Base-by-base conservation (phyloP, 495 filamentous ascomycete species). In the Collariella sp. region DNA sequence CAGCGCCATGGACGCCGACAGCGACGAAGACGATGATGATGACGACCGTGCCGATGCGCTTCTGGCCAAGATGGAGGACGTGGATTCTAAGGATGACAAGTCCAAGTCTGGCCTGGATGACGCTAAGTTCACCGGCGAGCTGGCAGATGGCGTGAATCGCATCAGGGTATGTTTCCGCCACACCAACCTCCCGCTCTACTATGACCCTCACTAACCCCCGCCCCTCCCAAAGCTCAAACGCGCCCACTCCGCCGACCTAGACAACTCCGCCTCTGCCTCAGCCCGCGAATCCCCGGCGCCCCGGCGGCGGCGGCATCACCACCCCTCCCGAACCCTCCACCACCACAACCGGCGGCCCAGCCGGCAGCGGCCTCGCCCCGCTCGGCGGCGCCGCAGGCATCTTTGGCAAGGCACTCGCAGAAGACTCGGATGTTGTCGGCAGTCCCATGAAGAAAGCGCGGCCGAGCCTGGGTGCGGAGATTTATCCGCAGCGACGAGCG, bases 81-180 rank as follows among this genome's bases (percentile, higher is more conserved):
- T 79, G 44, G 87, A 95, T 55, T 76, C 78, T 45, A 87, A 88
- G 69, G 84, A 86, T 63, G 66, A 76, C 63, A 77, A 77, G 74
- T 79, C 67, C 57, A 83, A 75, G 58, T 69, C 76, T 31, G 77
- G 61, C 41, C 72, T 73, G 7, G 91, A 97, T 56, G 94, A 99
- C 68, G 85, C 88, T 24, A 79, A 80, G 64, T 80, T 84, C 54
- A 81, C 89, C 55, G 89, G 87, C 13, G 89, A 97, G 64, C 76
- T 99, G 38, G 87, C 88, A 29, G 91, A 96, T 58, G 89, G 90
- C 24, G 84, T 99, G 22, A 80, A 88, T 46, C 85, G 93, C 66
- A 96, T 99, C 61, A 89, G 88, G 73, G 91, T 94, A 79, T 64
- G 86, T 72, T 54, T 38, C 51, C 20, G 57, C 44, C 33, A 26